Conservation (phyloP, 495 filamentous ascomycete species). For the Staphylotrichum longicolle region DNA sequence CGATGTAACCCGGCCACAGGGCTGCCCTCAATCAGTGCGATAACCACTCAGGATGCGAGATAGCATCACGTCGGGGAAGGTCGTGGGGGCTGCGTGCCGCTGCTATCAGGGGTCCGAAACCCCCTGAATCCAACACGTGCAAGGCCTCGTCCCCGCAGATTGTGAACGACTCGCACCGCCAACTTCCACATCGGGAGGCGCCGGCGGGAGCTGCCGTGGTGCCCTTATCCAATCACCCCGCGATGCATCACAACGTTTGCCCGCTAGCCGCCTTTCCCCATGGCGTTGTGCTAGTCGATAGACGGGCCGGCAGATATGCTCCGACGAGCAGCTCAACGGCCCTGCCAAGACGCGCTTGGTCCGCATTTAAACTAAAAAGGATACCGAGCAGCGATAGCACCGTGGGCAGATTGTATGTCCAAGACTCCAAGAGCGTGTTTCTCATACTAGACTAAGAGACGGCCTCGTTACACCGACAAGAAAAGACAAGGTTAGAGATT, state of each 20-base stretch:
- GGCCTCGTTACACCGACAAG: too few relatives aligned
- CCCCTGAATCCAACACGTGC: constrained; percentile 11
- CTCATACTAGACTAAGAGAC: too few relatives aligned
- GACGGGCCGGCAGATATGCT: too few relatives aligned
- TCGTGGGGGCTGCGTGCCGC: background rate
- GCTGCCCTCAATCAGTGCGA: background rate
- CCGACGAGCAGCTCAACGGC: too few relatives aligned
- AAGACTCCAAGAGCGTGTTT: too few relatives aligned
- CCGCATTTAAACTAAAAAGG: background rate
- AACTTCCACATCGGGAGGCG: constrained; percentile 24
- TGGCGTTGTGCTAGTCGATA: background rate
- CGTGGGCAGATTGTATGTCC: too few relatives aligned
- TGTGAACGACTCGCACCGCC: constrained; percentile 7
- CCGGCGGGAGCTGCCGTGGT: constrained; percentile 13
- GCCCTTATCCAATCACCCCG: constrained; percentile 19
- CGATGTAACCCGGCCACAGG: constrained; percentile 12
- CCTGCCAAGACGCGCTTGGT: background rate
- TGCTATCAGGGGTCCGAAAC: constrained; percentile 17
- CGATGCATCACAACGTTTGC: constrained; percentile 17
- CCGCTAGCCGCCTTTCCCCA: constrained; percentile 1
- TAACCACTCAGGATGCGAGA: constrained; percentile 18
- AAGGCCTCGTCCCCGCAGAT: background rate
- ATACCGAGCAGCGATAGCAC: background rate
- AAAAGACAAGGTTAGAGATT: too few relatives aligned
- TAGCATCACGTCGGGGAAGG: constrained; percentile 23